A percentile compares a stretch with the other conserved stretches of the same genome.
Conservation (phyloP, 345 rosid species). For the Citrus reticulata region DNA sequence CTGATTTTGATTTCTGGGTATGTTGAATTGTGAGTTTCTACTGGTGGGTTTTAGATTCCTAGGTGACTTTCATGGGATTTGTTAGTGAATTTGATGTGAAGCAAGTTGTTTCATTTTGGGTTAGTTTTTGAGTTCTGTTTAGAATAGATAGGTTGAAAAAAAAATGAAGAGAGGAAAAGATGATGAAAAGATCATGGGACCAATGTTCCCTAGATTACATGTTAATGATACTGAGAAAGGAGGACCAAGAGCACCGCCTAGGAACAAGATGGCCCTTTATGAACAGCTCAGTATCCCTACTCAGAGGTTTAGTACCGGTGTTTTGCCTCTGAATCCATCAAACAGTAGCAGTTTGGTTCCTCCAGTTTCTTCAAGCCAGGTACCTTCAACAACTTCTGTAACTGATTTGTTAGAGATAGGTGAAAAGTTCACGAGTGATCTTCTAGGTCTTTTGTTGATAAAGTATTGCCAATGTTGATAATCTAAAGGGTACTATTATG, state of each 20-base stretch:
- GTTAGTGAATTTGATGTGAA: not conserved
- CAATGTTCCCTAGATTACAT: conserved; percentile 92
- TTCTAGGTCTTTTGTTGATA: not conserved
- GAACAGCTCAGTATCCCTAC: conserved; percentile 89
- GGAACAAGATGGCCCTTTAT: conserved; percentile 99
- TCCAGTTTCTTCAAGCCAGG: conserved; percentile 61
- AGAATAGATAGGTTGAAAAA: conserved; percentile 2
- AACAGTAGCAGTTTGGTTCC: conserved; percentile 33
- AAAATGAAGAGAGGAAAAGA: conserved; percentile 76
- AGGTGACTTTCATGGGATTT: conserved; percentile 10
- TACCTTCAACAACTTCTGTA: conserved; percentile 17
- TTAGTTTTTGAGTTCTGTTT: conserved; percentile 10
- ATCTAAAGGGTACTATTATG: not conserved
- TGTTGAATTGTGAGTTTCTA: conserved; percentile 1
- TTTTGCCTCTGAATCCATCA: conserved; percentile 31
- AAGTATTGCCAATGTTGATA: not conserved
- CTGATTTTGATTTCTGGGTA: not conserved
- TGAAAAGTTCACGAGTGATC: not conserved
- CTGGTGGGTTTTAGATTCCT: not conserved
- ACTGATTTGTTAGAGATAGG: not conserved
- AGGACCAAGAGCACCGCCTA: conserved; percentile 97
- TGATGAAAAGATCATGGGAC: conserved; percentile 64
- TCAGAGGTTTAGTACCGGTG: conserved; percentile 57
- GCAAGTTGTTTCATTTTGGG: conserved; percentile 2
- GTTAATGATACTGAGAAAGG: conserved; percentile 89